phyloP scores from a whole-genome alignment of 2,329 filamentous ascomycete genomes.

The Trichoderma atroviride region DNA sequence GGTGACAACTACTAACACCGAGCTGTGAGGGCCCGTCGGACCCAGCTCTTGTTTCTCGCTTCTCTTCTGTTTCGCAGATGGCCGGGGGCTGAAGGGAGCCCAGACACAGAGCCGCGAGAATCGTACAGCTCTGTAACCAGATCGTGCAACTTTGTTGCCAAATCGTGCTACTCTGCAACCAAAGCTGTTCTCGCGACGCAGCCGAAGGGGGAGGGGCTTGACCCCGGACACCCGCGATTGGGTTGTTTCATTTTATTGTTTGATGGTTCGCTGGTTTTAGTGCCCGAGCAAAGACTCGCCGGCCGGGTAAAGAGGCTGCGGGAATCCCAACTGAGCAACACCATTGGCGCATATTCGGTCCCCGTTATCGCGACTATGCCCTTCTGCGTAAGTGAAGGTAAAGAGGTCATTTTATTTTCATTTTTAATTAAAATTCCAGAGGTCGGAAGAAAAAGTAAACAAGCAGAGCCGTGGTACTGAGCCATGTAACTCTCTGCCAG shows the following conservation, averaged over 20 bases:
- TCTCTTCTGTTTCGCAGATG: neutral
- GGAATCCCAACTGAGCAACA: constrained; percentile 7
- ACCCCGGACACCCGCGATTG: constrained; percentile 19
- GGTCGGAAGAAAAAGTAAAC: neutral
- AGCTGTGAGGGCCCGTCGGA: neutral
- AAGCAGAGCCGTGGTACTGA: no score
- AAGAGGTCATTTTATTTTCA: neutral
- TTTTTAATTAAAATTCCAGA: neutral
- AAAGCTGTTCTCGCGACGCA: constrained; percentile 14
- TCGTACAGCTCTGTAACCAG: neutral
- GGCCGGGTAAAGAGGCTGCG: constrained; percentile 13
- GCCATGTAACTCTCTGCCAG: neutral
- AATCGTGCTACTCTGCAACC: constrained; percentile 20
- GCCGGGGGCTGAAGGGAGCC: neutral
- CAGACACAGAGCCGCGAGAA: neutral
- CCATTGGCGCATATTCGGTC: constrained; percentile 1
- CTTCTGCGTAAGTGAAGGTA: constrained; percentile 2
- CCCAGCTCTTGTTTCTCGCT: neutral
- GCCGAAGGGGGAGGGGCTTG: constrained; percentile 9
- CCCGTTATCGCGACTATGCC: neutral
- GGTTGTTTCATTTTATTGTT: constrained; percentile 18
- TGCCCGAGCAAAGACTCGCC: constrained; percentile 3
- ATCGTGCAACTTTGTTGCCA: constrained; percentile 9
- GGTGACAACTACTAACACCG: neutral
- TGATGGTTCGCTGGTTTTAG: constrained; percentile 1